These are phyloP conservation scores for Nakaseomyces kungkrabaensis DNA, from an alignment of 1,139 yeast species.

Conservation along the genomic window DNA sequence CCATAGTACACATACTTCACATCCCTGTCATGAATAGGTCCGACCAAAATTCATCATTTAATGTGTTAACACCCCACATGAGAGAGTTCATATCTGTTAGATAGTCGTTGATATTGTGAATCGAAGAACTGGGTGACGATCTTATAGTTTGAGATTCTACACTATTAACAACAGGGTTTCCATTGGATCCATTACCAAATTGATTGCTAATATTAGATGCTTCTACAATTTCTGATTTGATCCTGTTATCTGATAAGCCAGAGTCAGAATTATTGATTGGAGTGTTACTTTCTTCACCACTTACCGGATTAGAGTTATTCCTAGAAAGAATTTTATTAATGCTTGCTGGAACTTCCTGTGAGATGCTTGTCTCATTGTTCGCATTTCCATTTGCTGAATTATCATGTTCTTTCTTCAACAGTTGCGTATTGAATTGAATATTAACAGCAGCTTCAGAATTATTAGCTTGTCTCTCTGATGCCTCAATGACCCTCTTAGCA, in stretches of 20 bases:
- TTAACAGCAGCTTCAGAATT: neutral
- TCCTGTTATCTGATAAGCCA: neutral
- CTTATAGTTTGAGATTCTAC: neutral
- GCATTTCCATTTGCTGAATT: neutral
- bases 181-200: neutral
- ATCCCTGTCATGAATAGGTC: constrained; percentile 18
- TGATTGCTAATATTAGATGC: neutral
- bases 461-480: constrained; percentile 4
- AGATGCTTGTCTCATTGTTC: neutral
- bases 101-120: constrained; percentile 20
- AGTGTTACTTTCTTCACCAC: neutral
- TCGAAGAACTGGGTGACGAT: constrained; percentile 14
- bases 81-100: constrained; percentile 22
- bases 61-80: constrained; percentile 22
- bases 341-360: neutral
- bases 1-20: constrained; percentile 4
- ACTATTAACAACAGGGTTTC: neutral
- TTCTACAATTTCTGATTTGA: neutral
- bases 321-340: neutral
- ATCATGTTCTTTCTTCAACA: neutral
- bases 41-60: constrained; percentile 27
- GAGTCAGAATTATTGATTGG: neutral
- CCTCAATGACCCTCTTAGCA: constrained; percentile 38
- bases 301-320: neutral
- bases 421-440: constrained; percentile 6